Evolutionary conservation across 805 yeast species (phyloP).

Genomic region (Candida glaebosa): DNA sequence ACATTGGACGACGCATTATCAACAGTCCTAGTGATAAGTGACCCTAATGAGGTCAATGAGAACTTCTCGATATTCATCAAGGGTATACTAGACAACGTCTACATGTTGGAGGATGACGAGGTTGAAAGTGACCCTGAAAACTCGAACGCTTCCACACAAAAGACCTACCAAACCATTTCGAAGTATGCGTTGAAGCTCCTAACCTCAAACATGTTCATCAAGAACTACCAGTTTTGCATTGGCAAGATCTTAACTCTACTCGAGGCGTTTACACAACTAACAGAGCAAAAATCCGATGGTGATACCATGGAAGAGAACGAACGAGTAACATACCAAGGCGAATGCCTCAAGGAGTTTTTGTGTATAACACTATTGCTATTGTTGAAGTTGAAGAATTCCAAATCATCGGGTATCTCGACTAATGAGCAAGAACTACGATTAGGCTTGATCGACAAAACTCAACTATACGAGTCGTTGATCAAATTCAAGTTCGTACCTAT

Average conservation of each 20-base stretch:
- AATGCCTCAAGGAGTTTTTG: constrained; percentile 30
- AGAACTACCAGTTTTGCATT: constrained; percentile 32
- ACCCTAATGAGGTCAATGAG: constrained; percentile 36
- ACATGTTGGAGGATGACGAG: constrained; percentile 10
- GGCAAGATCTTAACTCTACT: constrained; percentile 37
- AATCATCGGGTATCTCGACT: constrained; percentile 4
- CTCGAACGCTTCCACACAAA: constrained; percentile 6
- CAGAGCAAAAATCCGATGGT: not conserved
- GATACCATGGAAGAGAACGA: constrained; percentile 4
- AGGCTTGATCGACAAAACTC: constrained; percentile 13
- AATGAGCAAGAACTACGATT: constrained; percentile 16
- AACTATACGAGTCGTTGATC: constrained; percentile 18
- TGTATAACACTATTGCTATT: constrained; percentile 31
- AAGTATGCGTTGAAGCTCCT: constrained; percentile 31
- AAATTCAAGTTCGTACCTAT: constrained; percentile 25
- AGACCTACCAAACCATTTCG: constrained; percentile 30
- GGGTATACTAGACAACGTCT: constrained; percentile 28
- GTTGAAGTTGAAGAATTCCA: constrained; percentile 26
- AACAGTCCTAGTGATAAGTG: constrained; percentile 29
- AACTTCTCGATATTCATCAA: constrained; percentile 34
- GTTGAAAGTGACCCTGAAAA: constrained; percentile 5
- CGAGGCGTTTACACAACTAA: constrained; percentile 20
- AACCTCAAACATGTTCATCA: constrained; percentile 35
- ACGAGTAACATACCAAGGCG: constrained; percentile 15
- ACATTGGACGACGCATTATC: constrained; percentile 9